These are phyloP conservation scores for Coemansia reversa DNA, from an alignment of 192 early-diverging fungal species.

Conservation along the genomic window DNA sequence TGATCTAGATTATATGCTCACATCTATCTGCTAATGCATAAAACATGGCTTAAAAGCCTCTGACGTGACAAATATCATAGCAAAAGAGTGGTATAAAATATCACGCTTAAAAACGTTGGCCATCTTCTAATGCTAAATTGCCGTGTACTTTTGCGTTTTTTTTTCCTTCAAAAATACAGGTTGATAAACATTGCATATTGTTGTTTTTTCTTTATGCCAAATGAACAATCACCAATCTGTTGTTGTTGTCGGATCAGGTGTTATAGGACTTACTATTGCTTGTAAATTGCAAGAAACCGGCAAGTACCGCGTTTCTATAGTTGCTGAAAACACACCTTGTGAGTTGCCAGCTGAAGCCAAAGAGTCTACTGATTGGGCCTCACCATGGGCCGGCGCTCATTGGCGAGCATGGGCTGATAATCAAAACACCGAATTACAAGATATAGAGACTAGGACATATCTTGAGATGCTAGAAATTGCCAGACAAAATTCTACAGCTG, in stretches of 20 bases:
- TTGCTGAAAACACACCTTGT: conserved; percentile 35
- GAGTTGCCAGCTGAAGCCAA: not conserved
- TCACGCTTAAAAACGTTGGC: no score
- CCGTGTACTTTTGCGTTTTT: no score
- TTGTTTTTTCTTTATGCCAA: not conserved
- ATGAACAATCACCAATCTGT: conserved; percentile 15
- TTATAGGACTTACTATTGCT: conserved; percentile 59
- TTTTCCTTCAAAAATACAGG: no score
- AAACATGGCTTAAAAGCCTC: no score
- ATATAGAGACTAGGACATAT: conserved; percentile 34
- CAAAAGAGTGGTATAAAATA: no score
- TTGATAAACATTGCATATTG: not conserved
- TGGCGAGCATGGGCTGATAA: conserved; percentile 60
- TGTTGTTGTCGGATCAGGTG: conserved; percentile 61
- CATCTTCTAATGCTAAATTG: no score
- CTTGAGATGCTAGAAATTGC: conserved; percentile 24
- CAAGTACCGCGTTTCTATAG: conserved; percentile 44
- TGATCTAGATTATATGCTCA: no score
- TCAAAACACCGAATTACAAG: conserved; percentile 43
- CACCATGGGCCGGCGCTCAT: conserved; percentile 63
- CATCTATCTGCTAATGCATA: no score
- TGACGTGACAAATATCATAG: no score
- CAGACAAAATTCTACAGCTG: conserved; percentile 13
- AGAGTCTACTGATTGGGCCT: conserved; percentile 47
- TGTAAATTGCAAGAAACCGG: conserved; percentile 42